A percentile compares a stretch with the other conserved stretches of the same genome.
Evolutionary conservation across 2,329 filamentous ascomycete species (phyloP).

Genomic region (Endoconidiophora polonica): DNA sequence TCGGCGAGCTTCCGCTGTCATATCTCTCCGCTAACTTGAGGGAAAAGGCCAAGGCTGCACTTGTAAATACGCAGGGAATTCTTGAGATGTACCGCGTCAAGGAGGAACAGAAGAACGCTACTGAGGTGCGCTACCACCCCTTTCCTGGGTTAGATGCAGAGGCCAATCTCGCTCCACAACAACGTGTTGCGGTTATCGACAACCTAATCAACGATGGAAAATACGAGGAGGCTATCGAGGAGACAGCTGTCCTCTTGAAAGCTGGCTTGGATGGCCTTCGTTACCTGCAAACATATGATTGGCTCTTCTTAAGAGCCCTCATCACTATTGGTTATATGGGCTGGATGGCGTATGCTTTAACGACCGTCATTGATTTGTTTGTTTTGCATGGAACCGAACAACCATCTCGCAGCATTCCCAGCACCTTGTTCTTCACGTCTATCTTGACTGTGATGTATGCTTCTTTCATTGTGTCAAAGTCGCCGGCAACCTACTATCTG

Average conservation of each 20-base stretch:
- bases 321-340: conserved; percentile 84
- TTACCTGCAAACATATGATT: conserved; percentile 96
- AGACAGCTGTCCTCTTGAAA: conserved; percentile 61
- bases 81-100: conserved; percentile 95
- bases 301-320: conserved; percentile 80
- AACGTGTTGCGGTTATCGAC: conserved; percentile 51
- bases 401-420: conserved; percentile 43
- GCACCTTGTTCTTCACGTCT: conserved; percentile 54
- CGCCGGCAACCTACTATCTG: conserved; percentile 69
- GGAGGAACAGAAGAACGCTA: conserved; percentile 64
- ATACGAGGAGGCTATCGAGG: conserved; percentile 62
- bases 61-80: conserved; percentile 73
- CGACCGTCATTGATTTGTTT: conserved; percentile 74
- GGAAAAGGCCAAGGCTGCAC: conserved; percentile 67
- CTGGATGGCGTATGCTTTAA: conserved; percentile 86
- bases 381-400: conserved; percentile 57
- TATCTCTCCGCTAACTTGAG: conserved; percentile 57
- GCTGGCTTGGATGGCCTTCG: conserved; percentile 66
- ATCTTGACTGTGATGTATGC: conserved; percentile 60
- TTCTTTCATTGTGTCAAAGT: conserved; percentile 62
- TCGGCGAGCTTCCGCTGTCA: conserved; percentile 75
- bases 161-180: conserved; percentile 40
- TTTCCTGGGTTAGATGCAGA: conserved; percentile 53
- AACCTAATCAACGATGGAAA: conserved; percentile 47
- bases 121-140: conserved; percentile 60